Evolutionary conservation across 1,284 basidiomycete species (phyloP), one percentile per base, ranked within the genome.

Genomic region (Stygiomarasmius scandens): DNA sequence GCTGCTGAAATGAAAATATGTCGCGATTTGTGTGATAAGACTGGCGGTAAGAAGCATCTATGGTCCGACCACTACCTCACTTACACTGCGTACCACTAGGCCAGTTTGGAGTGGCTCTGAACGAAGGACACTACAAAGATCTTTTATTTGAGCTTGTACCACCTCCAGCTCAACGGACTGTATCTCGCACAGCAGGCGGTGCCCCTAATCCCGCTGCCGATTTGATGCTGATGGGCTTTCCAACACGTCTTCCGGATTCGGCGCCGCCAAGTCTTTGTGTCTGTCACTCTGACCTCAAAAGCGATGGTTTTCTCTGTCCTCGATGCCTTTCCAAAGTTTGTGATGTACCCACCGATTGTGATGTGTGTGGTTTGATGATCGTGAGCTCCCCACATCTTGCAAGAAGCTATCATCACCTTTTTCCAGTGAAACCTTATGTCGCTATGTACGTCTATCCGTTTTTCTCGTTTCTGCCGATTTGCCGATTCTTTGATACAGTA

Each of bases 201-300:
- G 80, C 77, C 1, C 70, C 71, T 46, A 88, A 89, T 54, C 85
- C 86, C 14, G 84, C 86, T 0, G 90, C 92, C 0, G 95, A 99
- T 73, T 77, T 99, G 41, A 96, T 99, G 88, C 90, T 97, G 80
- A 99, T 99, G 95, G 96, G 96, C 2, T 99, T 99, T 73, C 97
- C 95, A 0, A 93, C 90, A 16, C 86, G 94, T 46, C 77, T 97
- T n/a, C 92, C 92, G 0, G 89, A 89, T 62, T 84, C 90, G 0
- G 89, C 92, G 0, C 87, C 90, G 19, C 87, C 90, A 9, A 89
- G 89, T 50, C 80, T 97, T 20, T 99, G 96, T 69, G 93, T 90
- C 1, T 99, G 96, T 69, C 96, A 99, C 71, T 92, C 92, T 2
- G 86, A 94, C 61, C 78, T 98, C 67, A 92, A 90, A 72, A 87